Conservation (phyloP, 2,329 filamentous ascomycete genomes). For the Elsinoe batatas region DNA sequence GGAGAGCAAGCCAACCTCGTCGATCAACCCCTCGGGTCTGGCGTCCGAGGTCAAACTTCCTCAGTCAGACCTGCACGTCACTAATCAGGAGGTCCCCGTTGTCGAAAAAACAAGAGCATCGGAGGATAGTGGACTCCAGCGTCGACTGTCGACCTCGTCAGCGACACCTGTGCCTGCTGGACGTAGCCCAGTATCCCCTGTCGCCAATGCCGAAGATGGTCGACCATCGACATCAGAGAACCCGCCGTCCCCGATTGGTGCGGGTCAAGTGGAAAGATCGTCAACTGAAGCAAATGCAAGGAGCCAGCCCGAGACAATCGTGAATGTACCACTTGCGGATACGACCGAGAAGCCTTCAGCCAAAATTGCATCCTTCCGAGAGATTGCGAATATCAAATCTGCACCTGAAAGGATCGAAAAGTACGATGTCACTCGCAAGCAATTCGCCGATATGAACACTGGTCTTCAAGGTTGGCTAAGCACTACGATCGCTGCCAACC, state of each 20-base stretch:
- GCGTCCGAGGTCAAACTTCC: constrained; percentile 8
- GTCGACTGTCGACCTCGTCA: background rate
- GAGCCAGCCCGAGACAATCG: background rate
- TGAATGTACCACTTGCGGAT: background rate
- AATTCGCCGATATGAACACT: constrained; percentile 63
- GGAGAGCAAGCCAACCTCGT: constrained; percentile 21
- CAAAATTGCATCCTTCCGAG: constrained; percentile 54
- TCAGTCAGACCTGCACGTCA: constrained; percentile 31
- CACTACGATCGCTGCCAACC: constrained; percentile 39
- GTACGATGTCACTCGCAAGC: constrained; percentile 61
- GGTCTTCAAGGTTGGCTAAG: constrained; percentile 57
- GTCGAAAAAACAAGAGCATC: background rate
- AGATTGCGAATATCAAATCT: constrained; percentile 63
- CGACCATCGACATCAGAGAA: background rate
- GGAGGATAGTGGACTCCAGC: background rate
- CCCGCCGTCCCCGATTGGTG: background rate
- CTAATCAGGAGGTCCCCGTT: constrained; percentile 29
- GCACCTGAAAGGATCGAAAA: constrained; percentile 59
- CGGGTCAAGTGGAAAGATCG: constrained; percentile 15
- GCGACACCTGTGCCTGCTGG: background rate
- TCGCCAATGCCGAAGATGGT: constrained; percentile 11
- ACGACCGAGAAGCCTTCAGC: background rate
- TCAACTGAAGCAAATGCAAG: background rate
- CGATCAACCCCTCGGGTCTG: background rate
- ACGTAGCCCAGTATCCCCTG: background rate